Conservation (phyloP, 495 filamentous ascomycete genomes). For the Collariella sp. region DNA sequence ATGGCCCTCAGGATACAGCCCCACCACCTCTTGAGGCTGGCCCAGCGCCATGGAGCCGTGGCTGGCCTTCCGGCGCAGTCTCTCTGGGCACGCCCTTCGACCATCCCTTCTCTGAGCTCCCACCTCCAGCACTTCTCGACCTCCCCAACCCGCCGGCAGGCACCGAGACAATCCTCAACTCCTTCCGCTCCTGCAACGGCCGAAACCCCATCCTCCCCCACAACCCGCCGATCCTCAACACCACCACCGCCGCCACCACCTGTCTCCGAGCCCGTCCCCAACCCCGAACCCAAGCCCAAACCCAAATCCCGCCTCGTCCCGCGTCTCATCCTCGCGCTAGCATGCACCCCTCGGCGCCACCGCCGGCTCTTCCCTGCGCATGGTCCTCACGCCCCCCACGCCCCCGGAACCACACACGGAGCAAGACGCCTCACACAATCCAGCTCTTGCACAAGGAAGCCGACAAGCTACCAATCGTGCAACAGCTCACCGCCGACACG, state of each 20-base stretch:
- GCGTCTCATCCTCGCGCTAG: conserved; percentile 20
- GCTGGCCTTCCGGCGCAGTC: background rate
- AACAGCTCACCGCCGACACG: conserved; percentile 44
- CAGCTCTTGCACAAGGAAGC: conserved; percentile 26
- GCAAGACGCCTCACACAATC: conserved; percentile 29
- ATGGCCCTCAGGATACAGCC: conserved; percentile 10
- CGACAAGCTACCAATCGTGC: conserved; percentile 44
- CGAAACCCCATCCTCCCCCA: background rate
- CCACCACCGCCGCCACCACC: background rate
- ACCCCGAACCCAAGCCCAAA: conserved; percentile 26
- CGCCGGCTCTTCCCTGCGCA: conserved; percentile 24
- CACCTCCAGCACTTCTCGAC: conserved; percentile 2
- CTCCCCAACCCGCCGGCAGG: background rate
- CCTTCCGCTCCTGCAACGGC: background rate
- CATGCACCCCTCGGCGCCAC: conserved; percentile 33
- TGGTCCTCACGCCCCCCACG: conserved; percentile 31
- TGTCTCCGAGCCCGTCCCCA: background rate
- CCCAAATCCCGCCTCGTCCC: conserved; percentile 32
- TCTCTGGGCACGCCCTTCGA: background rate
- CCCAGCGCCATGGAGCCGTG: background rate
- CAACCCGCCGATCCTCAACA: background rate
- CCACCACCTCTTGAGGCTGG: conserved; percentile 7
- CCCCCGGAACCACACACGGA: conserved; percentile 25
- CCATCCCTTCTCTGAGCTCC: background rate
- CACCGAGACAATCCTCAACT: background rate